Evolutionary conservation across 768 basidiomycete genomes (phyloP), one percentile per base, ranked within the genome.

Genomic region (Hygrophorus pudorinus): DNA sequence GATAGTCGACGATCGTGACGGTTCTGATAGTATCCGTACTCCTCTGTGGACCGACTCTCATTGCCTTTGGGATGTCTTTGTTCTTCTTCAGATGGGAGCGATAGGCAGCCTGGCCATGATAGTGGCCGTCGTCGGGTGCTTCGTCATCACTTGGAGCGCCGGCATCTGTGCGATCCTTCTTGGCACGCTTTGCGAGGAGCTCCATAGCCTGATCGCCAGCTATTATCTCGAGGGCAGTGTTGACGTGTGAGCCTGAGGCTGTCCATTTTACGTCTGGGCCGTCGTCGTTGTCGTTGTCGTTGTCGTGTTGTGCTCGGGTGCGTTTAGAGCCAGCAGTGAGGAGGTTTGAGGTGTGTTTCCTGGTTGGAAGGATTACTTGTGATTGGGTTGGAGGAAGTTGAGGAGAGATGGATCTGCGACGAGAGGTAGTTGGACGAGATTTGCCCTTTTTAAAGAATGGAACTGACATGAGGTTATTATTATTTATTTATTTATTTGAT

Each of bases 1-100:
- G 94, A 64, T 97, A 99, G 69, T 99, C 94, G 37, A 88, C 75
- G 46, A 97, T 82, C 3, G 94, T 98, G 37, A 94, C 93, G 2
- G 89, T 93, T 45, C 91, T 76, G 53, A 99, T 90, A 47, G 86
- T 97, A 65, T 60, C 85, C 35, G 65, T 79, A 58, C 64, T 81
- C 60, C 81, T 71, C 61, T 85, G 89, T 52, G 77, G 94, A 38
- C 77, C 92, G 42, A 78, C 79, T 50, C 82, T 78, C 82, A 92
- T 92, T 13, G 84, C 79, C 60, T 91, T 92, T 2, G 90, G 85
- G 7, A 90, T 60, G 57, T 91, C 86, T 55, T 83, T 78, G 56
- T 71, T 80, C 66, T 86, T 89, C 65, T 82, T 81, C 56, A 94
- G 63, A 53, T 88, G 87, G 44, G 69, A 73, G 51, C 78, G 73